Conservation (phyloP, 345 rosid species). For the Populus davidiana region DNA sequence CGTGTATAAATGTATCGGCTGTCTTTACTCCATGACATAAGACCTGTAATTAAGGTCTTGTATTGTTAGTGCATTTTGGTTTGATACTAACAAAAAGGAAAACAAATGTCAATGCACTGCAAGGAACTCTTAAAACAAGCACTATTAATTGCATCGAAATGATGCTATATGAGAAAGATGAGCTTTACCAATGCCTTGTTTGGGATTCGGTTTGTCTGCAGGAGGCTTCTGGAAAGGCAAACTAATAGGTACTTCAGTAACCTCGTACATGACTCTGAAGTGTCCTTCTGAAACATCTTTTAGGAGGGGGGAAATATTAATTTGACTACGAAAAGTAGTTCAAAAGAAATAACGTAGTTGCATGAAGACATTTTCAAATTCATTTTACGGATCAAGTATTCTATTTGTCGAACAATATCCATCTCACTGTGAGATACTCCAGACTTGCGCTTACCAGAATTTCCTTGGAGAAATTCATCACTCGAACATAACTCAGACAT, state of each 20-base stretch:
- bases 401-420: not conserved
- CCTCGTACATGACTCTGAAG: conserved; percentile 73
- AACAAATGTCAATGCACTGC: not conserved
- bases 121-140: not conserved
- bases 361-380: not conserved
- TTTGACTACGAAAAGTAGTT: not conserved
- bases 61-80: not conserved
- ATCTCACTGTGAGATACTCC: not conserved
- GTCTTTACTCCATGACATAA: conserved; percentile 91
- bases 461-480: conserved; percentile 67
- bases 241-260: conserved; percentile 66
- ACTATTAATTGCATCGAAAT: not conserved
- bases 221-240: conserved; percentile 78
- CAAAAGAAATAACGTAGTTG: not conserved
- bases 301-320: conserved; percentile 4
- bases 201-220: conserved; percentile 88
- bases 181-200: conserved; percentile 91
- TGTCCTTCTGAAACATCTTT: conserved; percentile 69
- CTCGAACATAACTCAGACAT: conserved; percentile 71
- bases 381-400: not conserved
- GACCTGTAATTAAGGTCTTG: conserved; percentile 45
- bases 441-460: conserved; percentile 46
- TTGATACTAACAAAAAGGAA: not conserved
- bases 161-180: conserved; percentile 3
- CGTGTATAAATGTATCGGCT: conserved; percentile 82